Evolutionary conservation across 1,284 basidiomycete genomes (phyloP).

Genomic region (Naganishia albida): DNA sequence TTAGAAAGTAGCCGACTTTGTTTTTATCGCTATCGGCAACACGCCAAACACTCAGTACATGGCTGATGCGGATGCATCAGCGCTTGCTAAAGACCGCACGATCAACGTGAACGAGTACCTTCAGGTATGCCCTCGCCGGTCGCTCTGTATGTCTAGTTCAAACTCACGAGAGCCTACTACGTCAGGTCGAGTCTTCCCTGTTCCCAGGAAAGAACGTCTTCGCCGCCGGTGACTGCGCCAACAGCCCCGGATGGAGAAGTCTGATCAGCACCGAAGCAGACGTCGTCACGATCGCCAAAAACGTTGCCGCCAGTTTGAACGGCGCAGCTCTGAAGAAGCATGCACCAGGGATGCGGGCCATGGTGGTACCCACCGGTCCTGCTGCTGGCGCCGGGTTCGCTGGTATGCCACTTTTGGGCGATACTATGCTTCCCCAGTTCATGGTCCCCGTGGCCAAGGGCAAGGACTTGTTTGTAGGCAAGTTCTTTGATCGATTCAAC

Average conservation of each 20-base stretch:
- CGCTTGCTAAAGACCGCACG: constrained; percentile 40
- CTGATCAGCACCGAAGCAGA: constrained; percentile 42
- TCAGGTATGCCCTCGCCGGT: constrained; percentile 17
- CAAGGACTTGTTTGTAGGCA: constrained; percentile 34
- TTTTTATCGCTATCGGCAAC: constrained; percentile 55
- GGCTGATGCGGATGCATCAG: constrained; percentile 41
- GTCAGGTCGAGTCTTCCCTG: constrained; percentile 37
- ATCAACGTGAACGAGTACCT: constrained; percentile 51
- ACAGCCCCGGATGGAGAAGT: constrained; percentile 47
- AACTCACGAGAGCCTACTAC: not conserved
- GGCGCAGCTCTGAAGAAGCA: constrained; percentile 26
- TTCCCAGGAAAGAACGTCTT: constrained; percentile 44
- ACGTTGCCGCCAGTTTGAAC: constrained; percentile 30
- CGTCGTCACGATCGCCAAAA: constrained; percentile 38
- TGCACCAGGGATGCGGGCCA: constrained; percentile 24
- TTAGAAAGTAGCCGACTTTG: constrained; percentile 48
- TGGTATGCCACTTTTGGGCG: constrained; percentile 25
- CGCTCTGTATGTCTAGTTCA: not conserved
- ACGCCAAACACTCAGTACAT: constrained; percentile 52
- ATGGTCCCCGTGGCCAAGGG: constrained; percentile 42
- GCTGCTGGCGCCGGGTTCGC: constrained; percentile 28
- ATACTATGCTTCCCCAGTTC: constrained; percentile 32
- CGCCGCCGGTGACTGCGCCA: constrained; percentile 49
- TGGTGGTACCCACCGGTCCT: constrained; percentile 33
- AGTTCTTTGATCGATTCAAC: constrained; percentile 28